Evolutionary conservation across 805 yeast species (phyloP).

Genomic region (Teunomyces cretensis): DNA sequence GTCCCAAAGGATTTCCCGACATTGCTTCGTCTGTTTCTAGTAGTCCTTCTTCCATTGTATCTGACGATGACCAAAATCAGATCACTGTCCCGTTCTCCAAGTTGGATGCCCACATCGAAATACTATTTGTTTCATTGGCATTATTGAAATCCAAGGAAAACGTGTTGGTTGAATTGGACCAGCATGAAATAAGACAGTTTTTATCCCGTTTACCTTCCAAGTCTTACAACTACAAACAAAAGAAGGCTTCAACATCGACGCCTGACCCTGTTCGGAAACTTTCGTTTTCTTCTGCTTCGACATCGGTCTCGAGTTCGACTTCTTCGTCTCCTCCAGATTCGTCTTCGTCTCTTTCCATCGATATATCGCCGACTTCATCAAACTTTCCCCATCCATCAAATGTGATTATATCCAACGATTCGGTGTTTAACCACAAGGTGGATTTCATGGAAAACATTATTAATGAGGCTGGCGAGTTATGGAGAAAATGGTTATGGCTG

Average conservation of each 20-base stretch:
- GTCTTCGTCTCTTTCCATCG: constrained; percentile 8
- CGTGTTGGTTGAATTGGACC: constrained; percentile 82
- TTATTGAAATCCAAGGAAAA: constrained; percentile 77
- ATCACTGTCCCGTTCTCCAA: constrained; percentile 51
- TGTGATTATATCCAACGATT: constrained; percentile 30
- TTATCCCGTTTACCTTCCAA: constrained; percentile 58
- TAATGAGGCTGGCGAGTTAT: constrained; percentile 78
- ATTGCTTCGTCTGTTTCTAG: background rate
- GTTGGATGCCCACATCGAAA: constrained; percentile 73
- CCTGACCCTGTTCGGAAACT: background rate
- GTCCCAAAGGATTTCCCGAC: background rate
- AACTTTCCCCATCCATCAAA: constrained; percentile 6
- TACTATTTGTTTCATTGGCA: constrained; percentile 74
- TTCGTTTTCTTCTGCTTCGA: constrained; percentile 1
- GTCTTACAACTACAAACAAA: constrained; percentile 38
- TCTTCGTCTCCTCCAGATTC: constrained; percentile 14
- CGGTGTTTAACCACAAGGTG: constrained; percentile 42
- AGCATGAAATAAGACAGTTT: constrained; percentile 81
- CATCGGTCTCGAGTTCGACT: constrained; percentile 10
- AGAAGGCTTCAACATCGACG: constrained; percentile 16
- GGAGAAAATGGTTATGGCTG: constrained; percentile 77
- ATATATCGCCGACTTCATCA: constrained; percentile 4
- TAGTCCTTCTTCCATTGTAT: background rate
- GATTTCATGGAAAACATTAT: constrained; percentile 73
- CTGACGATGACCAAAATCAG: constrained; percentile 2